Evolutionary conservation across 2,329 filamentous ascomycete genomes (phyloP).

Genomic region (Bipolaris cookei): DNA sequence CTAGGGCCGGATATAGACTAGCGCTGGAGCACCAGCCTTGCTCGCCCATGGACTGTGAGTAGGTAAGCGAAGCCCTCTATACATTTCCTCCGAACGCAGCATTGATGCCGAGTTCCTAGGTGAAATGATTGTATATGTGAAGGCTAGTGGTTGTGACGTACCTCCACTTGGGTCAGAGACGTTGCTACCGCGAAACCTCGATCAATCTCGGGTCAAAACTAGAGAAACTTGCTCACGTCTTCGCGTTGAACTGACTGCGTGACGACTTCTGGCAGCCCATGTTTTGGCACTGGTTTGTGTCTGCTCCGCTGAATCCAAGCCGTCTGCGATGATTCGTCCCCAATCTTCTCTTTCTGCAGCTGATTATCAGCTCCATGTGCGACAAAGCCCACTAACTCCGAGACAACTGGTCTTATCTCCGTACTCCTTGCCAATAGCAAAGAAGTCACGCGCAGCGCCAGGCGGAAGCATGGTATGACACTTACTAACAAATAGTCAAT

Average conservation of each 20-base stretch:
- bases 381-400: constrained; percentile 8
- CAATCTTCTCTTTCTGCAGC: too few relatives aligned
- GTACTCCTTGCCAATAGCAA: background rate
- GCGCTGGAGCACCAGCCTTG: background rate
- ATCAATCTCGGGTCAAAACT: background rate
- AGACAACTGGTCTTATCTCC: constrained; percentile 7
- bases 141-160: background rate
- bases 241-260: background rate
- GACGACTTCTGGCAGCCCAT: background rate
- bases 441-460: background rate
- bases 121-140: background rate
- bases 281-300: background rate
- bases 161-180: background rate
- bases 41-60: background rate
- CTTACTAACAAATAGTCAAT: background rate
- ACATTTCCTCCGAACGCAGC: background rate
- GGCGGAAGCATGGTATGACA: background rate
- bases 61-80: background rate
- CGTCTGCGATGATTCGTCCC: background rate
- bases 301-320: background rate
- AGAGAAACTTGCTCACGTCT: background rate
- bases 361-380: background rate
- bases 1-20: constrained; percentile 4
- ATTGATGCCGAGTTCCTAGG: background rate
- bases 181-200: too few relatives aligned